Percentiles rank a stretch among this genome's conserved stretches.
These are phyloP conservation scores for Yarrowia phangngaensis DNA, from an alignment of 805 yeast genomes.

Conservation along the genomic window DNA sequence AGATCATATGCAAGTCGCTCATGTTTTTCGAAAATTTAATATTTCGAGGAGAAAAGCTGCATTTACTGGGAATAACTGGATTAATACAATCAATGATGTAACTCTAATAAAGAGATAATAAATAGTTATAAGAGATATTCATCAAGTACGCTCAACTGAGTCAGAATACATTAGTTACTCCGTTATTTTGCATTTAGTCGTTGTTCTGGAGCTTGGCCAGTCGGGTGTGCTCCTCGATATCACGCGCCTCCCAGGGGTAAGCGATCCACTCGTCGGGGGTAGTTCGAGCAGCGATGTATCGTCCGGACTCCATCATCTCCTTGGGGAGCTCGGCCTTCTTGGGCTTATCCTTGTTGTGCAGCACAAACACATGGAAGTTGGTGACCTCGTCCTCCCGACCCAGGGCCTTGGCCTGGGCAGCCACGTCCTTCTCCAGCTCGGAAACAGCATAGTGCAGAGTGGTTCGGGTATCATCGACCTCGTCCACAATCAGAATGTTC, in stretches of 20 bases:
- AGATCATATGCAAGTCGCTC: no score
- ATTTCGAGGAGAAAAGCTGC: no score
- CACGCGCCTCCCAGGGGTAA: slow-evolving; percentile 85
- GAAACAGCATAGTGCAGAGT: slow-evolving; percentile 79
- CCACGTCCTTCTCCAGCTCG: slow-evolving; percentile 66
- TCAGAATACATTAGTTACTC: no score
- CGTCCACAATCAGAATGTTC: slow-evolving; percentile 77
- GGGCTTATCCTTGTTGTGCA: slow-evolving; percentile 78
- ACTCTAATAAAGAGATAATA: no score
- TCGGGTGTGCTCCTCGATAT: slow-evolving; percentile 69
- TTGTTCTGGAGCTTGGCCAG: slow-evolving; percentile 24
- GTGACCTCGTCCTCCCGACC: slow-evolving; percentile 61
- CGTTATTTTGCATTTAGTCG: no score
- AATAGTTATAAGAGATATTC: no score
- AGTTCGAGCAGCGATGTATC: slow-evolving; percentile 69
- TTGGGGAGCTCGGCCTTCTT: slow-evolving; percentile 71
- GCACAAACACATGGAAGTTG: slow-evolving; percentile 68
- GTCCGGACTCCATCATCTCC: slow-evolving; percentile 57
- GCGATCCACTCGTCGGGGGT: slow-evolving; percentile 81
- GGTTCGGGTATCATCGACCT: slow-evolving; percentile 89
- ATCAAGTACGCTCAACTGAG: no score
- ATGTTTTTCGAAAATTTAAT: no score
- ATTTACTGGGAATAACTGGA: no score
- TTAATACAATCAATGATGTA: no score
- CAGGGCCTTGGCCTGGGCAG: slow-evolving; percentile 54